Base-by-base conservation (phyloP, 495 filamentous ascomycete species). In the Talaromyces borbonicus region DNA sequence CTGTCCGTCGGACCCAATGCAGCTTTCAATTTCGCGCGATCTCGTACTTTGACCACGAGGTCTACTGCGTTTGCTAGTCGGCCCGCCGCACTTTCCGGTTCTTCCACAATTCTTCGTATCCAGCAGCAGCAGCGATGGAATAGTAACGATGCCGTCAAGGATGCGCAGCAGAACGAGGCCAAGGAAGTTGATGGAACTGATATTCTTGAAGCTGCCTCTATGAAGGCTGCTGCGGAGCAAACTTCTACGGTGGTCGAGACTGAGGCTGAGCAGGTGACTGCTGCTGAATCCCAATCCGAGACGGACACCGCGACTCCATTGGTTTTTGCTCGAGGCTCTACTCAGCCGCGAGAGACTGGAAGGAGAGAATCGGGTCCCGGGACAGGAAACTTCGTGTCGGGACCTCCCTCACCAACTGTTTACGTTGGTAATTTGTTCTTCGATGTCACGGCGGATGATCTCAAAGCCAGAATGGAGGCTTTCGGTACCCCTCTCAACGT, bases 361-460 rank as follows among this genome's bases (percentile, higher is more conserved):
- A 22, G 15, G 20, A 43, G 16, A 5, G 49, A 40, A 33, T 8
- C 8, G 33, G 44, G 2, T 33, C 41, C 8, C 46, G 29, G 39
- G 8, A 14, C 26, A 14, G 15, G 53, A 7, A 38, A 51, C n/a
- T 41, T 20, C 23, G 48, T 37, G 40, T 49, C 2, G 4, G 16
- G 4, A 36, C 37, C 22, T 30, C 62, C 59, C 12, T 61, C 66
- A 25, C 56, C 66, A 41, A 75, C 67, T 6, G 47, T 93, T 38
- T 96, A 87, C 55, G 55, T 96, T 51, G 85, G 85, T 27, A 98
- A 98, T 67, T 60, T 98, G 16, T 81, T 83, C 56, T 98, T 84
- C 56, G 88, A 94, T 62, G 73, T 85, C 15, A 85, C 80, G 12
- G 79, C 79, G 3, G 71, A 79, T 15, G 83, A 92, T 61, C 57